Evolutionary conservation across 2,329 filamentous ascomycete species (phyloP), one percentile per base, ranked within the genome.

Genomic region (Scytalidium lignicola): DNA sequence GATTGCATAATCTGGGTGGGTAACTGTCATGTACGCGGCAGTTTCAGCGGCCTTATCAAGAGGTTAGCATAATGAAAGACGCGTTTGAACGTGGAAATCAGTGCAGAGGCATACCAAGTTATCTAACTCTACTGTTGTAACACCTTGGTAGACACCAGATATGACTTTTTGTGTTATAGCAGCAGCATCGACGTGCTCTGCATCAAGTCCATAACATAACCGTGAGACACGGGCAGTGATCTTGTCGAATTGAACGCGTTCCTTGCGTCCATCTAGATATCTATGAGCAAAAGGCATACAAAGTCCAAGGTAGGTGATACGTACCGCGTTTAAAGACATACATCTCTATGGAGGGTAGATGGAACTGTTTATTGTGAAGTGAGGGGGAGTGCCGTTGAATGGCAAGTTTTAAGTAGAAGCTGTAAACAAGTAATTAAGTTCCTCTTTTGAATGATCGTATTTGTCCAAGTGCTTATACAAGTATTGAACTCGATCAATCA

Each of bases 161-260:
- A 99, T 99, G 71, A 99, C 93, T 74, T 97, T 99, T 75, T 96
- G 91, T 52, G 93, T 99, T 68, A 99, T 99, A 65, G 92, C 90
- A 58, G 95, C 93, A 49, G 93, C 90, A 74, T 99, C 93, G 64
- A 99, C 89, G 76, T 99, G 93, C 61, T 88, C 92, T 45, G 88
- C 82, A 67, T 99, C 93, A 51, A 99, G 86, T 59, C 92, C 92
- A 71, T 99, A 99, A 81, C 93, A 99, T 66, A 99, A 79, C 65
- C 93, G 85, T 43, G 93, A 97, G 60, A 99, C 93, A 72, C 93
- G 90, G 64, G 93, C 93, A 65, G 93, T 97, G 82, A 99, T 99
- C 78, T 99, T 99, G 80, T 99, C 93, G 77, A 99, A 99, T 72
- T 99, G 93, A 58, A 99, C 93, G 72, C 93, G 93, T 81, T 99